These are phyloP conservation scores for Plectosphaerella cucumerina DNA, from an alignment of 2,329 filamentous ascomycete genomes.

Conservation along the genomic window DNA sequence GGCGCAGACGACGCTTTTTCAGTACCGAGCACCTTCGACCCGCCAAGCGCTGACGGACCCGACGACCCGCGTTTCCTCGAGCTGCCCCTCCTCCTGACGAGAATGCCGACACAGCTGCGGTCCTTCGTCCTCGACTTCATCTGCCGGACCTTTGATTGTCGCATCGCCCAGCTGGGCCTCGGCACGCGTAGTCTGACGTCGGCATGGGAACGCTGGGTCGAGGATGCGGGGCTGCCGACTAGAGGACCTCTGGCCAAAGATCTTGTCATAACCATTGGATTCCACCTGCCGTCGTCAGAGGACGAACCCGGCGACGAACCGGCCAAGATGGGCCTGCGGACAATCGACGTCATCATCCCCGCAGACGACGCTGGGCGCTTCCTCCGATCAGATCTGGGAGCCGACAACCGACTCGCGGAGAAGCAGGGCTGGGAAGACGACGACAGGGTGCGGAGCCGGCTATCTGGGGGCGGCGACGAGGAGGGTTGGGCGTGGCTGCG, in stretches of 20 bases:
- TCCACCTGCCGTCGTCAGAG: slow-evolving; percentile 34
- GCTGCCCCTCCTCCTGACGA: slow-evolving; percentile 48
- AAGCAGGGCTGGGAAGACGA: slow-evolving; percentile 25
- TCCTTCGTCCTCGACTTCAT: slow-evolving; percentile 46
- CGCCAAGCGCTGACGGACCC: not conserved
- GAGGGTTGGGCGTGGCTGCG: slow-evolving; percentile 50
- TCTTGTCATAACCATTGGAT: slow-evolving; percentile 46
- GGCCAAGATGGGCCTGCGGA: slow-evolving; percentile 29
- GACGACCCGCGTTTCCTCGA: slow-evolving; percentile 32
- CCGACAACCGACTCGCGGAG: slow-evolving; percentile 1
- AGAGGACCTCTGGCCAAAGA: slow-evolving; percentile 36
- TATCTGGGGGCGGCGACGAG: slow-evolving; percentile 43
- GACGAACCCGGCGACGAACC: slow-evolving; percentile 9
- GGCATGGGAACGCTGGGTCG: slow-evolving; percentile 49
- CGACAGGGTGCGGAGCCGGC: slow-evolving; percentile 32
- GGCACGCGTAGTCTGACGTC: slow-evolving; percentile 45
- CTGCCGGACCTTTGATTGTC: slow-evolving; percentile 51
- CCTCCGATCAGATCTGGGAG: slow-evolving; percentile 30
- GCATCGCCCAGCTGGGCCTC: slow-evolving; percentile 44
- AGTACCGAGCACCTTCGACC: not conserved
- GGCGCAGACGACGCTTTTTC: too few relatives aligned
- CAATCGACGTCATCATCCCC: slow-evolving; percentile 49
- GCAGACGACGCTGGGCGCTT: slow-evolving; percentile 44
- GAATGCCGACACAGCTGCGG: slow-evolving; percentile 52
- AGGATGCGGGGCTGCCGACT: slow-evolving; percentile 27